These are phyloP conservation scores for Candida loeiensis DNA, from an alignment of 805 yeast species.

Conservation along the genomic window DNA sequence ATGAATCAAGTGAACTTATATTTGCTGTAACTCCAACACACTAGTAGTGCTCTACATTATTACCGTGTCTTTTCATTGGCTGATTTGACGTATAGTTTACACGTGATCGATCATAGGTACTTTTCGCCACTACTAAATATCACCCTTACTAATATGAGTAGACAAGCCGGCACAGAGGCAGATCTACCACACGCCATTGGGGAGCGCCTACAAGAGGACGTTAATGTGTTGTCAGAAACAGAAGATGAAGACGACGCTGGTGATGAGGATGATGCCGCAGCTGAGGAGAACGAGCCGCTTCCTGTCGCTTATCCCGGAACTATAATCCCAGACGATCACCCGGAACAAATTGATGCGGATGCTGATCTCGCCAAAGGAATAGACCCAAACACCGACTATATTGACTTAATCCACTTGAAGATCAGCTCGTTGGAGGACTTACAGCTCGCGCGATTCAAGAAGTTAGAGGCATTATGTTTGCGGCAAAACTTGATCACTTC, in stretches of 20 bases:
- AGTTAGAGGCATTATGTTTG: slow-evolving; percentile 61
- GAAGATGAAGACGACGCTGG: slow-evolving; percentile 23
- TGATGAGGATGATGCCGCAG: slow-evolving; percentile 20
- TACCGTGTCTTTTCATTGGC: not conserved
- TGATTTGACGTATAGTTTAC: not conserved
- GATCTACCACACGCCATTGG: slow-evolving; percentile 13
- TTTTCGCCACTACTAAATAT: not conserved
- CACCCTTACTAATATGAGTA: slow-evolving; percentile 1
- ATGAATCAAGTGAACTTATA: not conserved
- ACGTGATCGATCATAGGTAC: too few relatives aligned
- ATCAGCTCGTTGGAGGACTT: slow-evolving; percentile 61
- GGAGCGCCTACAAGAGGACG: slow-evolving; percentile 8
- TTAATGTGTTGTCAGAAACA: slow-evolving; percentile 14
- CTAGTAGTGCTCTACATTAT: not conserved
- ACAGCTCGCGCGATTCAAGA: slow-evolving; percentile 51
- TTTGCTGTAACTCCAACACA: not conserved
- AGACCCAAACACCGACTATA: slow-evolving; percentile 53
- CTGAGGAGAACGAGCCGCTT: slow-evolving; percentile 27
- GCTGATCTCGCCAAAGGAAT: slow-evolving; percentile 56
- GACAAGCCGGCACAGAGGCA: not conserved
- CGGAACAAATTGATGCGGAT: slow-evolving; percentile 65
- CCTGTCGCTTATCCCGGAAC: slow-evolving; percentile 45
- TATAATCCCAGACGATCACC: slow-evolving; percentile 41
- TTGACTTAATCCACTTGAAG: slow-evolving; percentile 70
- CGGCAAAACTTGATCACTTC: slow-evolving; percentile 81